Percentiles rank a stretch among this genome's conserved stretches.
These are phyloP conservation scores for Neltuma alba DNA, from an alignment of 306 rosid species.

Conservation along the genomic window DNA sequence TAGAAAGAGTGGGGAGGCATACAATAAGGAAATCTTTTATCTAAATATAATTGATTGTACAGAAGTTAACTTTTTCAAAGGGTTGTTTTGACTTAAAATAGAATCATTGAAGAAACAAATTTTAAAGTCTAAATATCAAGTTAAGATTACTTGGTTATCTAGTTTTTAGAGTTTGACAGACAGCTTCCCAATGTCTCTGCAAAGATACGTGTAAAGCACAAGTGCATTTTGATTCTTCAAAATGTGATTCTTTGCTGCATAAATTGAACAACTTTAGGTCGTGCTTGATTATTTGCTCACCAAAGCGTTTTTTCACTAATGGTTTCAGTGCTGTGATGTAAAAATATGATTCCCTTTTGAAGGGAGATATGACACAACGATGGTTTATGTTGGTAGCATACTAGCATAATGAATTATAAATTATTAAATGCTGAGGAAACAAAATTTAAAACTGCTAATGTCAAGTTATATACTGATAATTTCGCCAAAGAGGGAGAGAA, in stretches of 20 bases:
- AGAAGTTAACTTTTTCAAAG: background rate
- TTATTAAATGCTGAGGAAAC: constrained; percentile 25
- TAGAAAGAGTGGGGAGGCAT: background rate
- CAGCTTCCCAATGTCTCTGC: background rate
- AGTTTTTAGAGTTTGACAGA: constrained; percentile 23
- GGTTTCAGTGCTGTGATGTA: constrained; percentile 24
- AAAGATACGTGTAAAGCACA: constrained; percentile 5
- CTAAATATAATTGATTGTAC: background rate
- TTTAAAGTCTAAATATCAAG: background rate
- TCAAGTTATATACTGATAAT: constrained; percentile 14
- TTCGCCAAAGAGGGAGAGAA: constrained; percentile 4
- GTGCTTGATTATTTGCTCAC: constrained; percentile 22
- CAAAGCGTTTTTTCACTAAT: constrained; percentile 14
- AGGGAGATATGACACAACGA: constrained; percentile 1
- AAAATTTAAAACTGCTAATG: background rate
- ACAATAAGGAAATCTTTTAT: background rate
- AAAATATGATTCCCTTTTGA: constrained; percentile 3
- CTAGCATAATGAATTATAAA: constrained; percentile 3
- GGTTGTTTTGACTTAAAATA: background rate
- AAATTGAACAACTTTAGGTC: constrained; percentile 17
- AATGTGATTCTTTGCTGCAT: background rate
- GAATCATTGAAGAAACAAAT: background rate
- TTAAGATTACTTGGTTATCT: background rate
- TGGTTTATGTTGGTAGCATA: background rate
- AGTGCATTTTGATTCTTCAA: constrained; percentile 23